These are phyloP conservation scores for Phaeosphaeriaceae sp. DNA, from an alignment of 2,329 filamentous ascomycete species.

Conservation along the genomic window DNA sequence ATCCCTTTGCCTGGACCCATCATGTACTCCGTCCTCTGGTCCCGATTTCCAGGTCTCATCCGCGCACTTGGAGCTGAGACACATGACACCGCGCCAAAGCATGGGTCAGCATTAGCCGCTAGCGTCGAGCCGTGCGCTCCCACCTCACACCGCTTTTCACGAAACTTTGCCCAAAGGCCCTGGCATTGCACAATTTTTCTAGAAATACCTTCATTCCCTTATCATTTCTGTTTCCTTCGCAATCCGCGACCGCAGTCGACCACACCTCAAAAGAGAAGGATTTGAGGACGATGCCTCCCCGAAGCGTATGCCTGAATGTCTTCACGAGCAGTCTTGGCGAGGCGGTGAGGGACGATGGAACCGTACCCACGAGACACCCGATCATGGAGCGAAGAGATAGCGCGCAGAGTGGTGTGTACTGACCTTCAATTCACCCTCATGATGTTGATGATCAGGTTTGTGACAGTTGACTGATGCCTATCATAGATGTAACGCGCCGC, in stretches of 20 bases:
- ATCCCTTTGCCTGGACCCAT: not conserved
- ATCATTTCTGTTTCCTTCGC: constrained; percentile 13
- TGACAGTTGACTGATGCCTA: constrained; percentile 13
- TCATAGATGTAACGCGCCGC: constrained; percentile 24
- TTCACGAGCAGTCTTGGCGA: constrained; percentile 44
- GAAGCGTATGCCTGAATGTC: constrained; percentile 48
- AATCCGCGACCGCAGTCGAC: constrained; percentile 20
- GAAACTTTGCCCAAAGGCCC: constrained; percentile 32
- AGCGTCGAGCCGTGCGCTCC: constrained; percentile 43
- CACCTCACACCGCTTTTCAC: constrained; percentile 50
- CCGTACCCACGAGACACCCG: constrained; percentile 1
- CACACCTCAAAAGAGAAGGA: constrained; percentile 13
- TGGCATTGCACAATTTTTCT: constrained; percentile 31
- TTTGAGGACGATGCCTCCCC: constrained; percentile 41
- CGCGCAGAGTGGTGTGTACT: constrained; percentile 35
- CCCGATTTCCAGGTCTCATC: constrained; percentile 9
- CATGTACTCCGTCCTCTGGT: not conserved
- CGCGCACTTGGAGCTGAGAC: constrained; percentile 26
- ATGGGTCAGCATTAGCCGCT: constrained; percentile 44
- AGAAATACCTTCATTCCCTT: constrained; percentile 31
- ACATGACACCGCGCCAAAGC: constrained; percentile 40
- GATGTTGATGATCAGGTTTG: constrained; percentile 3
- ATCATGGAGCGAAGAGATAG: constrained; percentile 37
- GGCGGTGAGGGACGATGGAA: constrained; percentile 36
- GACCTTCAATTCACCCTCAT: not conserved